A percentile compares a stretch with the other conserved stretches of the same genome.
Evolutionary conservation across 164 flowering plant species (phyloP).

Genomic region (Liriodendron chinense): DNA sequence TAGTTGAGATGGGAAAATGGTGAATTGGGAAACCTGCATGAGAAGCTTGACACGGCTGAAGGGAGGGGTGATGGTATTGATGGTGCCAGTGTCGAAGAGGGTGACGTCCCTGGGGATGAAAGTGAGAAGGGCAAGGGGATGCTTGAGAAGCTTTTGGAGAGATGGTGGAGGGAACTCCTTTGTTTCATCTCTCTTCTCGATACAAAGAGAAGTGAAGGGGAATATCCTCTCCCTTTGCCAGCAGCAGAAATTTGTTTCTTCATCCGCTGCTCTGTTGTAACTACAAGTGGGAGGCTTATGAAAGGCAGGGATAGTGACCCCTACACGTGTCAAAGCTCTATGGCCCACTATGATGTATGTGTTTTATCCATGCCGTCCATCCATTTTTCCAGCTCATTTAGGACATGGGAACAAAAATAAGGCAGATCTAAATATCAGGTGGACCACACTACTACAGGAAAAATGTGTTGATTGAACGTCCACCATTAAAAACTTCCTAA

Average conservation of each 20-base stretch:
- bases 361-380: no score
- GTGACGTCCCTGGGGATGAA: constrained; percentile 72
- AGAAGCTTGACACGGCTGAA: constrained; percentile 87
- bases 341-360: no score
- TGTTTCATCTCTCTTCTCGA: constrained; percentile 34
- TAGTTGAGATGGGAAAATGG: no score
- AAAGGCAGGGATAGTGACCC: constrained; percentile 38
- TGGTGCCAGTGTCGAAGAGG: constrained; percentile 80
- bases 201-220: constrained; percentile 42
- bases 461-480: no score
- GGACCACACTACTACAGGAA: no score
- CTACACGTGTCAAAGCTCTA: no score
- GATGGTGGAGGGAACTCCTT: constrained; percentile 43
- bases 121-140: constrained; percentile 68
- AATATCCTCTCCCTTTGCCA: constrained; percentile 6
- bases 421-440: no score
- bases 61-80: constrained; percentile 80
- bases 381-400: no score
- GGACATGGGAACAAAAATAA: no score
- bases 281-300: constrained; percentile 7
- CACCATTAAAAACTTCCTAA: no score
- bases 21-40: constrained; percentile 57
- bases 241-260: neutral
- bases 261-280: constrained; percentile 8
- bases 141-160: constrained; percentile 58